These are phyloP conservation scores for Tolypocladium endophyticum DNA, from an alignment of 2,329 filamentous ascomycete genomes.

Conservation along the genomic window DNA sequence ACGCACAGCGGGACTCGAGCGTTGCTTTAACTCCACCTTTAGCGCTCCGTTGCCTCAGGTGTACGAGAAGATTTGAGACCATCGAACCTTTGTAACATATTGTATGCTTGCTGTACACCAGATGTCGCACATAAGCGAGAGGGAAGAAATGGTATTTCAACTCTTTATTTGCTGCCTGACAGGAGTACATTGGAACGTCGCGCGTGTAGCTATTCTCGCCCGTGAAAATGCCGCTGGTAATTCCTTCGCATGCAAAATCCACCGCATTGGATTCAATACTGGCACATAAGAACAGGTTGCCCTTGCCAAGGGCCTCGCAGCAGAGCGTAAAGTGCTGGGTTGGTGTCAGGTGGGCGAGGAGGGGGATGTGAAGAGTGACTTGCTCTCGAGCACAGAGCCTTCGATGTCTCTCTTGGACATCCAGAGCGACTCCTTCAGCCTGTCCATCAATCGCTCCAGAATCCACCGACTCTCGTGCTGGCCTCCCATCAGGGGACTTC, in stretches of 20 bases:
- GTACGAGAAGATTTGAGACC: neutral
- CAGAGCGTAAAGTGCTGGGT: too few species aligned
- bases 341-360: neutral
- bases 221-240: neutral
- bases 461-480: slow-evolving; percentile 66
- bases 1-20: neutral
- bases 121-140: neutral
- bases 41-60: neutral
- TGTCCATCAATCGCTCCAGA: slow-evolving; percentile 49
- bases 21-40: neutral
- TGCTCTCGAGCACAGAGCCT: neutral
- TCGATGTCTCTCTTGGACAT: neutral
- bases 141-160: neutral
- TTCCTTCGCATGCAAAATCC: neutral
- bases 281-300: neutral
- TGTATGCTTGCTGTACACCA: neutral
- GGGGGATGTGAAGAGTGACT: neutral
- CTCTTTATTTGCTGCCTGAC: neutral
- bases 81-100: neutral
- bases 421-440: slow-evolving; percentile 29
- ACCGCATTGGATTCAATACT: neutral
- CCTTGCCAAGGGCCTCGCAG: neutral
- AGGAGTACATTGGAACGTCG: neutral
- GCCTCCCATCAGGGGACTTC: slow-evolving; percentile 59
- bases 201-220: neutral